Percentiles rank a stretch among this genome's conserved stretches.
These are phyloP conservation scores for Cercospora berteroae DNA, from an alignment of 2,329 filamentous ascomycete species.

Conservation along the genomic window DNA sequence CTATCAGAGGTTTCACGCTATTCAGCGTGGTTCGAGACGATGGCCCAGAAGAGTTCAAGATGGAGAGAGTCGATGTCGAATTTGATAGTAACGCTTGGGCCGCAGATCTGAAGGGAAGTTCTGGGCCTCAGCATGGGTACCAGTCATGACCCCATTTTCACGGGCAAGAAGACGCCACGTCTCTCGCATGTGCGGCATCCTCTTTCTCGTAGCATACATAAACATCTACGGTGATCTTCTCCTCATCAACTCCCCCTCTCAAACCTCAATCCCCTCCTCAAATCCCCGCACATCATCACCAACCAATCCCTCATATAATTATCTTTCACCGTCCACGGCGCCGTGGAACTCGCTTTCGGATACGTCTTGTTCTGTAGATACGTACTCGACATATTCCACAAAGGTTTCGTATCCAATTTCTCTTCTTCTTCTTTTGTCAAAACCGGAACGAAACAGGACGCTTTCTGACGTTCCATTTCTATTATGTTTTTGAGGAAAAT, in stretches of 20 bases:
- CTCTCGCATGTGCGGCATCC: too few relatives aligned
- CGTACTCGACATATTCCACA: constrained; percentile 9
- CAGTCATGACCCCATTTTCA: not conserved
- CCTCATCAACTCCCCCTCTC: not conserved
- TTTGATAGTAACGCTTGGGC: constrained; percentile 15
- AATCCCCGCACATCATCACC: constrained; percentile 3
- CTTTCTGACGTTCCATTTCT: not conserved
- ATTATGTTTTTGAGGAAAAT: constrained; percentile 1
- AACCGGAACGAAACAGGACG: not conserved
- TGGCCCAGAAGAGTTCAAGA: constrained; percentile 9
- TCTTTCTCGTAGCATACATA: too few relatives aligned
- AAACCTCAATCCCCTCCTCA: not conserved
- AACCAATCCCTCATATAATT: constrained; percentile 6
- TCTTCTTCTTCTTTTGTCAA: not conserved
- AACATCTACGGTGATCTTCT: too few relatives aligned
- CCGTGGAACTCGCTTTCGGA: not conserved
- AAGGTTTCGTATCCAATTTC: not conserved
- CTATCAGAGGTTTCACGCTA: constrained; percentile 11
- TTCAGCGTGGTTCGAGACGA: constrained; percentile 7
- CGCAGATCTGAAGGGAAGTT: not conserved
- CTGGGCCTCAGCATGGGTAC: not conserved
- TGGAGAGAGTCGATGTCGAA: constrained; percentile 1
- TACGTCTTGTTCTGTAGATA: constrained; percentile 4
- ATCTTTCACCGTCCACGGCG: constrained; percentile 3
- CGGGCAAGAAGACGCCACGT: too few relatives aligned